Evolutionary conservation across 305 asterid species (phyloP).

Genomic region (Fraxinus ornus): DNA sequence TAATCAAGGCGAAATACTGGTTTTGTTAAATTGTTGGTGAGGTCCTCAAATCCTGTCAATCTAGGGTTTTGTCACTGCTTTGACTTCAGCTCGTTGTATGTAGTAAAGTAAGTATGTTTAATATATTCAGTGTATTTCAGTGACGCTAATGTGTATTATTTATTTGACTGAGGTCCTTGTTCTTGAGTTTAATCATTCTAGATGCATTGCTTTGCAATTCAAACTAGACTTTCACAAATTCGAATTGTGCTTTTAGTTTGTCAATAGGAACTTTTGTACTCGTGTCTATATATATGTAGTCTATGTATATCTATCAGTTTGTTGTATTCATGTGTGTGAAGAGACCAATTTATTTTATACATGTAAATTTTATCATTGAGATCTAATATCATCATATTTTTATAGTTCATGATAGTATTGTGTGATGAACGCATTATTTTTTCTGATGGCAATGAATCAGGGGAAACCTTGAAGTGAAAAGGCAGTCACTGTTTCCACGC

Average conservation of each 20-base stretch:
- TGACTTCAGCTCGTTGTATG: background rate
- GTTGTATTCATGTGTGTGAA: background rate
- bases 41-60: conserved; percentile 14
- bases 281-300: background rate
- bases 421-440: background rate
- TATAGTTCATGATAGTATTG: background rate
- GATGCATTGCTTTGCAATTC: background rate
- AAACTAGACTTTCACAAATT: background rate
- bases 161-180: background rate
- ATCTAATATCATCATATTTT: background rate
- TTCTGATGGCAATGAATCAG: conserved; percentile 42
- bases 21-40: conserved; percentile 11
- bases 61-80: conserved; percentile 33
- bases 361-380: background rate
- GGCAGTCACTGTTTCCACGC: conserved; percentile 85
- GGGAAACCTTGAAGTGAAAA: conserved; percentile 75
- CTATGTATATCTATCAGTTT: background rate
- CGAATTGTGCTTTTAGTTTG: background rate
- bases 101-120: background rate
- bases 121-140: background rate
- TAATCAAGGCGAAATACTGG: background rate
- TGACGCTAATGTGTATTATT: background rate
- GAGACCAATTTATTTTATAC: background rate
- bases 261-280: background rate
- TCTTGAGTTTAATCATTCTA: background rate